phyloP scores from a whole-genome alignment of 208 protist species.

The Leptomonas pyrrhocoris region DNA sequence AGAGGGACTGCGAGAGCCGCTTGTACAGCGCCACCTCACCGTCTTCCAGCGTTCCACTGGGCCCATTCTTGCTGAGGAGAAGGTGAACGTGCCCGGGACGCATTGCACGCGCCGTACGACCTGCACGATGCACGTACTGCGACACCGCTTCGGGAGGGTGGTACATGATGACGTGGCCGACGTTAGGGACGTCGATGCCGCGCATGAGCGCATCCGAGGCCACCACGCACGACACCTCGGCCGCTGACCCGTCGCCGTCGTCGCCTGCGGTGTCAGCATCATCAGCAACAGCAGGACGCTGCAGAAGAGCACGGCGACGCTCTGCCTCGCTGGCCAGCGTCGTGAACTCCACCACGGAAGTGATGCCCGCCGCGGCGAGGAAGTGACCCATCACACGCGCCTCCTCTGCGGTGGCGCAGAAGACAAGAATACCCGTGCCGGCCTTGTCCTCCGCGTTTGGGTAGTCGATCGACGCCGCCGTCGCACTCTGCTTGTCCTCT shows the following conservation, averaged over 20 bases:
- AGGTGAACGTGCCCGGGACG: slow-evolving; percentile 78
- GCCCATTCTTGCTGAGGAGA: slow-evolving; percentile 75
- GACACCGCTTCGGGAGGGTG: slow-evolving; percentile 85
- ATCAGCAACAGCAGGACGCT: slow-evolving; percentile 6
- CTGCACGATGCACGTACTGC: slow-evolving; percentile 97
- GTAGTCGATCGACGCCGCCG: slow-evolving; percentile 36
- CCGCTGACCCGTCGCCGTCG: neutral
- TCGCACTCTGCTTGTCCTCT: neutral
- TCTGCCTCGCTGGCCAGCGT: slow-evolving; percentile 74
- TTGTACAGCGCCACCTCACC: slow-evolving; percentile 81
- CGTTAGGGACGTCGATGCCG: slow-evolving; percentile 88
- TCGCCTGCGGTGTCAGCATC: too few species aligned
- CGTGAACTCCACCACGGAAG: slow-evolving; percentile 83
- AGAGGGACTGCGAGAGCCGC: slow-evolving; percentile 47
- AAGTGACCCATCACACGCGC: slow-evolving; percentile 89
- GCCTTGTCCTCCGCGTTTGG: slow-evolving; percentile 56
- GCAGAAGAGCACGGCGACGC: slow-evolving; percentile 70
- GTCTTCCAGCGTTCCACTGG: slow-evolving; percentile 61
- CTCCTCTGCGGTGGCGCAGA: slow-evolving; percentile 87
- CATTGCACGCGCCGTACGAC: slow-evolving; percentile 95
- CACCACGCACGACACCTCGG: slow-evolving; percentile 55
- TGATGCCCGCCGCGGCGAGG: slow-evolving; percentile 71
- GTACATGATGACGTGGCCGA: slow-evolving; percentile 92
- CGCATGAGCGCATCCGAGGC: slow-evolving; percentile 90
- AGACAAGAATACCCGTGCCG: slow-evolving; percentile 78